These are phyloP conservation scores for Royoungia palumana DNA, from an alignment of 768 basidiomycete genomes.

Conservation along the genomic window DNA sequence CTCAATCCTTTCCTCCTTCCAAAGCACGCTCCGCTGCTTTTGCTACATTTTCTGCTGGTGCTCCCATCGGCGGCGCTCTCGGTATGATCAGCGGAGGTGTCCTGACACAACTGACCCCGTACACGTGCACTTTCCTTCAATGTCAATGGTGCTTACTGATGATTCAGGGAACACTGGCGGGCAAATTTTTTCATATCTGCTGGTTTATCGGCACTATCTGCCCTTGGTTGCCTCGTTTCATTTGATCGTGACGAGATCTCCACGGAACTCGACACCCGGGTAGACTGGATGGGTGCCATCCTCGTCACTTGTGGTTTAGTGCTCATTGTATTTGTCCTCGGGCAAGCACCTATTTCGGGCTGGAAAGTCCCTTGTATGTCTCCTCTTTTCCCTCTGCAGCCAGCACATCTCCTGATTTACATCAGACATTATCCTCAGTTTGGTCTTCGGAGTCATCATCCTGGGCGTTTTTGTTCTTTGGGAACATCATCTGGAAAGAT, in stretches of 20 bases:
- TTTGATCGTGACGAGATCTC: constrained; percentile 56
- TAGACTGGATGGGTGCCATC: constrained; percentile 80
- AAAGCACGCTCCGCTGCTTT: constrained; percentile 72
- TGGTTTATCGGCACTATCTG: constrained; percentile 51
- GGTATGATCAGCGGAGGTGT: constrained; percentile 72
- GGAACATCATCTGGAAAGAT: constrained; percentile 58
- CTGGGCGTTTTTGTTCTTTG: constrained; percentile 57
- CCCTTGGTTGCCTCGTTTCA: constrained; percentile 46
- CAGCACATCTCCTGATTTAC: constrained; percentile 12
- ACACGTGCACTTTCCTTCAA: constrained; percentile 5
- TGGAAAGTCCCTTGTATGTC: constrained; percentile 59
- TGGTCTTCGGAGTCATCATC: constrained; percentile 59
- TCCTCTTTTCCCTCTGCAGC: constrained; percentile 12
- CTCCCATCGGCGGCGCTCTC: constrained; percentile 73
- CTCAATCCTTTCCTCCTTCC: constrained; percentile 70
- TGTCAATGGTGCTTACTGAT: background rate
- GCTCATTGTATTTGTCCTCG: constrained; percentile 69
- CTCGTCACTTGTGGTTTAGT: constrained; percentile 65
- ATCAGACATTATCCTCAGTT: constrained; percentile 66
- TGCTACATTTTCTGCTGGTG: constrained; percentile 80
- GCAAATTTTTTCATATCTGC: constrained; percentile 59
- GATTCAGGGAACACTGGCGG: constrained; percentile 56
- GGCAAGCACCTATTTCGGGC: constrained; percentile 58
- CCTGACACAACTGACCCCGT: constrained; percentile 52
- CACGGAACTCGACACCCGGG: constrained; percentile 39